phyloP scores from a whole-genome alignment of 2,329 filamentous ascomycete species.

The Boeremia lycopersici region DNA sequence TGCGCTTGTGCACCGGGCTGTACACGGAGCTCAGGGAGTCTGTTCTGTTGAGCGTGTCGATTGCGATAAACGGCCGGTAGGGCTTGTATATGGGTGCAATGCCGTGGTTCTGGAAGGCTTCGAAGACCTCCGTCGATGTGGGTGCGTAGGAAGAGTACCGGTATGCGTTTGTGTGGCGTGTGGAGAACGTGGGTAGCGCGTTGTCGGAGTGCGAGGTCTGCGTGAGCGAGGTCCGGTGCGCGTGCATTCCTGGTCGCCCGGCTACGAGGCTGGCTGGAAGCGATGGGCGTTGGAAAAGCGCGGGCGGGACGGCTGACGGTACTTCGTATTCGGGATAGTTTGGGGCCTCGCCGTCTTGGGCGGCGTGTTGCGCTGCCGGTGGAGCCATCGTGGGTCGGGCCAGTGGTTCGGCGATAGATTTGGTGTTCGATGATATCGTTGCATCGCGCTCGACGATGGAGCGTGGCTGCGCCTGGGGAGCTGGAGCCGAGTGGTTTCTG shows the following conservation, averaged over 20 bases:
- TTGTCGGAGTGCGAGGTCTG: not conserved
- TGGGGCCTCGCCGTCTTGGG: not conserved
- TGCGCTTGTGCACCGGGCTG: slow-evolving; percentile 19
- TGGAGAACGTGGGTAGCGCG: not conserved
- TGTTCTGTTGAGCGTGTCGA: not conserved
- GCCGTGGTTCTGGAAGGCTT: not conserved
- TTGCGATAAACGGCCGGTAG: slow-evolving; percentile 5
- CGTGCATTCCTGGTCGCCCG: slow-evolving; percentile 18
- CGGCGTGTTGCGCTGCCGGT: not conserved
- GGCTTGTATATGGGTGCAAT: slow-evolving; percentile 1
- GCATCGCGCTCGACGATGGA: slow-evolving; percentile 25
- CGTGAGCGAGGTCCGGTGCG: not conserved
- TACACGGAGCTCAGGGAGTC: slow-evolving; percentile 6
- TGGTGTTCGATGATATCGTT: not conserved
- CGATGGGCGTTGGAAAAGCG: not conserved
- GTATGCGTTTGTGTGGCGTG: slow-evolving; percentile 4
- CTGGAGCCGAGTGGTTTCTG: slow-evolving; percentile 6
- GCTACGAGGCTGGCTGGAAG: slow-evolving; percentile 32
- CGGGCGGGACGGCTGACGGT: slow-evolving; percentile 9
- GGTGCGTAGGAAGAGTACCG: slow-evolving; percentile 1
- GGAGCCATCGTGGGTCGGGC: slow-evolving; percentile 5
- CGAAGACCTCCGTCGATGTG: not conserved
- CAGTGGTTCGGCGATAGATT: slow-evolving; percentile 29
- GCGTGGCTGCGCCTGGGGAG: not conserved
- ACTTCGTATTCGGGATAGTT: not conserved